Percentiles rank a stretch among this genome's conserved stretches.
Conservation (phyloP, 192 early-diverging fungal species). For the Pilobolus umbonatus region DNA sequence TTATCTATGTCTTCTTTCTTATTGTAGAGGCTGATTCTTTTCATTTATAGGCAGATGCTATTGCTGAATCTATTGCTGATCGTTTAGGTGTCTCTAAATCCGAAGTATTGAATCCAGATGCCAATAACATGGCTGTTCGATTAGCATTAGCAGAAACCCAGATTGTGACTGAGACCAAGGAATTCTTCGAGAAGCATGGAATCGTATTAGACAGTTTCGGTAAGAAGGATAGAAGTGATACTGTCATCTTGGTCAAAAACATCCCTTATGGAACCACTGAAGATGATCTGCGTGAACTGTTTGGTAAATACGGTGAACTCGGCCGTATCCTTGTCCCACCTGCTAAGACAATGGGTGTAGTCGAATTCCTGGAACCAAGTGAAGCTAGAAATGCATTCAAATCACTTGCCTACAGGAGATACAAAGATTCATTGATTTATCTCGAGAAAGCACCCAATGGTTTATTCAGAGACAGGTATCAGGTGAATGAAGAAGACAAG, state of each 20-base stretch:
- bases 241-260: constrained; percentile 94
- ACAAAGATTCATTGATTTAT: constrained; percentile 89
- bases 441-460: constrained; percentile 89
- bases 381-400: constrained; percentile 89
- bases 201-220: constrained; percentile 78
- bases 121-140: constrained; percentile 87
- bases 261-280: constrained; percentile 79
- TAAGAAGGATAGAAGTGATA: constrained; percentile 76
- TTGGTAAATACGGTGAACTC: constrained; percentile 84
- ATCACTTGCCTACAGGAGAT: constrained; percentile 84
- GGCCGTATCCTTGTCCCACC: constrained; percentile 91
- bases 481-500: constrained; percentile 35
- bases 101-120: constrained; percentile 85
- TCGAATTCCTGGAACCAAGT: constrained; percentile 86
- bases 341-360: constrained; percentile 86
- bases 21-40: too few species aligned
- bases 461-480: constrained; percentile 63
- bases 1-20: too few species aligned
- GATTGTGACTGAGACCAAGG: constrained; percentile 91
- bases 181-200: constrained; percentile 82
- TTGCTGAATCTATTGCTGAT: constrained; percentile 93
- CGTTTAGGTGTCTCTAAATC: constrained; percentile 85
- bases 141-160: constrained; percentile 98
- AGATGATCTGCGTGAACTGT: constrained; percentile 75
- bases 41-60: constrained; percentile 71